Conservation (phyloP, 2,329 filamentous ascomycete genomes). For the Paecilomyces fulvus region DNA sequence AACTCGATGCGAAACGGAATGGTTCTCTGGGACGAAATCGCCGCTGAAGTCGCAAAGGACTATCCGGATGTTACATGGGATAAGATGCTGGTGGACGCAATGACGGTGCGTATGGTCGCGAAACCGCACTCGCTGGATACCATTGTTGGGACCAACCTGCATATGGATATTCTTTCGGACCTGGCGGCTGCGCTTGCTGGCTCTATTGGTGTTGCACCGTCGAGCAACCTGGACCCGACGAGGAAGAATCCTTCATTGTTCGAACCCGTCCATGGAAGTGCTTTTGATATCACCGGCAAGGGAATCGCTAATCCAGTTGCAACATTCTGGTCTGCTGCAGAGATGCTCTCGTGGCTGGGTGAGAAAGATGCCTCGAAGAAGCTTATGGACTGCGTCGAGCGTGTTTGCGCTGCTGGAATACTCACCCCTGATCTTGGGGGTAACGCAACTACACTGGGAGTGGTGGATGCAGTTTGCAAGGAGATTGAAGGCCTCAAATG, state of each 20-base stretch:
- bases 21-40: conserved; percentile 61
- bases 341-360: conserved; percentile 52
- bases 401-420: conserved; percentile 42
- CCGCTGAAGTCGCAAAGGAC: conserved; percentile 45
- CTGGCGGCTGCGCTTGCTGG: conserved; percentile 56
- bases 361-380: conserved; percentile 44
- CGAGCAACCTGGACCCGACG: conserved; percentile 53
- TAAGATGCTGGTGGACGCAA: conserved; percentile 60
- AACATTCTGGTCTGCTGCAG: conserved; percentile 57
- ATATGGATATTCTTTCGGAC: conserved; percentile 56
- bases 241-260: conserved; percentile 47
- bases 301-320: conserved; percentile 51
- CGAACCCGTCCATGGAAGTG: conserved; percentile 50
- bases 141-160: conserved; percentile 54
- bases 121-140: conserved; percentile 54
- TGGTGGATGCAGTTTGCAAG: conserved; percentile 43
- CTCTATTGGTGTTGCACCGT: conserved; percentile 58
- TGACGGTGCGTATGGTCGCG: conserved; percentile 57
- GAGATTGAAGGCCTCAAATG: not conserved
- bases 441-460: conserved; percentile 41
- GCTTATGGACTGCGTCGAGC: conserved; percentile 49
- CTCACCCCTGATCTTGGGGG: conserved; percentile 50
- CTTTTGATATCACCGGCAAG: conserved; percentile 50
- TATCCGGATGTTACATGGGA: conserved; percentile 54
- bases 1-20: conserved; percentile 60